Percentiles rank a stretch among this genome's conserved stretches.
Evolutionary conservation across 768 basidiomycete genomes (phyloP).

Genomic region (Saitozyma podzolica): DNA sequence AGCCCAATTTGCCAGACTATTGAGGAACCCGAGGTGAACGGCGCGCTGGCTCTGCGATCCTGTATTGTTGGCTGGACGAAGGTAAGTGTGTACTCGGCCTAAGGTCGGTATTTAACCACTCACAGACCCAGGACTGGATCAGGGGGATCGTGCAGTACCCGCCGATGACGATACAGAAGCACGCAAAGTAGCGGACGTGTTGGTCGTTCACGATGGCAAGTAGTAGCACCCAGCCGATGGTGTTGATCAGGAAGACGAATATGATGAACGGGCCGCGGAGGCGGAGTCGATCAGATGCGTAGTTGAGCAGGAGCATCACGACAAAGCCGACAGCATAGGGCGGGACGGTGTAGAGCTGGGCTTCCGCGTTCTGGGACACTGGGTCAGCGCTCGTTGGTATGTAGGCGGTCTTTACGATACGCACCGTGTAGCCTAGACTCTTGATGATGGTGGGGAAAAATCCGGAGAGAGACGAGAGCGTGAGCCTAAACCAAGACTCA

Average conservation of each 20-base stretch:
- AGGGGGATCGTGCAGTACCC: slow-evolving; percentile 75
- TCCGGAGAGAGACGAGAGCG: too few species aligned
- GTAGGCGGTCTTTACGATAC: too few species aligned
- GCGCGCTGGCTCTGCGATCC: too few species aligned
- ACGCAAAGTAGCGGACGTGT: slow-evolving; percentile 73
- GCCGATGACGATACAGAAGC: slow-evolving; percentile 72
- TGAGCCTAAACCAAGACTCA: too few species aligned
- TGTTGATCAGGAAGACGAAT: slow-evolving; percentile 11
- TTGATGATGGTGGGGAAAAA: slow-evolving; percentile 61
- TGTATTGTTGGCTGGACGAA: too few species aligned
- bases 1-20: too few species aligned
- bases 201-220: slow-evolving; percentile 60
- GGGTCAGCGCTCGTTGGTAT: too few species aligned
- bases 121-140: slow-evolving; percentile 64
- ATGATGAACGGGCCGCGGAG: slow-evolving; percentile 57
- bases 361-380: slow-evolving; percentile 55
- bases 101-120: background rate
- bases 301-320: slow-evolving; percentile 64
- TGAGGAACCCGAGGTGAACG: too few species aligned
- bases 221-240: slow-evolving; percentile 55
- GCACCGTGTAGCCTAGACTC: slow-evolving; percentile 59
- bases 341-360: slow-evolving; percentile 75
- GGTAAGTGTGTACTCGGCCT: slow-evolving; percentile 28
- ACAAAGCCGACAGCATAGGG: slow-evolving; percentile 73
- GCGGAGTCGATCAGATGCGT: slow-evolving; percentile 67